Percentiles rank a stretch among this genome's conserved stretches.
phyloP scores from a whole-genome alignment of 2,329 filamentous ascomycete species.

The Botryosphaeria dothidea region DNA sequence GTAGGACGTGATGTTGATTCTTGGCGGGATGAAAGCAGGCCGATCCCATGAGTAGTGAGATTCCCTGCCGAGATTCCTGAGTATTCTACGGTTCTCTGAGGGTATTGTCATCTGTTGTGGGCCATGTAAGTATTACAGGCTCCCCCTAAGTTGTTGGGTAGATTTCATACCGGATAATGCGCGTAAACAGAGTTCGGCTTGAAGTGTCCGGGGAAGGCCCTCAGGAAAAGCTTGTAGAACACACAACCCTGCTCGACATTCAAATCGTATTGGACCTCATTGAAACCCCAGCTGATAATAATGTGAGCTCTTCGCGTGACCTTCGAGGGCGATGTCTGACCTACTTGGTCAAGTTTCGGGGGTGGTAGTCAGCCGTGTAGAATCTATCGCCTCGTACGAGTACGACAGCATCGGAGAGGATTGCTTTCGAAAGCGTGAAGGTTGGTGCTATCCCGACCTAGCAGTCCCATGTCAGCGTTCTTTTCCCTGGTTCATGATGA shows the following conservation, averaged over 20 bases:
- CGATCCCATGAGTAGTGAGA: slow-evolving; percentile 67
- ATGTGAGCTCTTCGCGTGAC: neutral
- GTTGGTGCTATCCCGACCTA: too few relatives aligned
- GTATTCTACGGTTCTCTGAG: slow-evolving; percentile 67
- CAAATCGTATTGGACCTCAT: slow-evolving; percentile 70
- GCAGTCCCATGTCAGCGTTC: too few relatives aligned
- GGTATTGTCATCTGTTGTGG: slow-evolving; percentile 58
- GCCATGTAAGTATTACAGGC: neutral
- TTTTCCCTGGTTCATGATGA: too few relatives aligned
- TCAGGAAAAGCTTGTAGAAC: slow-evolving; percentile 77
- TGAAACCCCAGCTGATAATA: slow-evolving; percentile 65
- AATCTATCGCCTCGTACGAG: slow-evolving; percentile 75
- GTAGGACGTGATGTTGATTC: slow-evolving; percentile 59
- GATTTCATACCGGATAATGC: slow-evolving; percentile 58
- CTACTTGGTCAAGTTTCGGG: slow-evolving; percentile 66
- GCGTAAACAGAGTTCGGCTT: slow-evolving; percentile 75
- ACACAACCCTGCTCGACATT: slow-evolving; percentile 74
- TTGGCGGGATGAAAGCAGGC: slow-evolving; percentile 52
- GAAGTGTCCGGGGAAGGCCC: slow-evolving; percentile 76
- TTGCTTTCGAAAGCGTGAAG: slow-evolving; percentile 73
- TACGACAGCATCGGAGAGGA: slow-evolving; percentile 73
- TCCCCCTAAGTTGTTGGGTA: neutral
- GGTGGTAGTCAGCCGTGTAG: slow-evolving; percentile 69
- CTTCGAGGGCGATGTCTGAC: neutral
- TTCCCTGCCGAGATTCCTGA: slow-evolving; percentile 63